Percentiles rank a stretch among this genome's conserved stretches.
Conservation (phyloP, 225 moss, liverwort and hornwort genomes). For the Anthoceros angustus region DNA sequence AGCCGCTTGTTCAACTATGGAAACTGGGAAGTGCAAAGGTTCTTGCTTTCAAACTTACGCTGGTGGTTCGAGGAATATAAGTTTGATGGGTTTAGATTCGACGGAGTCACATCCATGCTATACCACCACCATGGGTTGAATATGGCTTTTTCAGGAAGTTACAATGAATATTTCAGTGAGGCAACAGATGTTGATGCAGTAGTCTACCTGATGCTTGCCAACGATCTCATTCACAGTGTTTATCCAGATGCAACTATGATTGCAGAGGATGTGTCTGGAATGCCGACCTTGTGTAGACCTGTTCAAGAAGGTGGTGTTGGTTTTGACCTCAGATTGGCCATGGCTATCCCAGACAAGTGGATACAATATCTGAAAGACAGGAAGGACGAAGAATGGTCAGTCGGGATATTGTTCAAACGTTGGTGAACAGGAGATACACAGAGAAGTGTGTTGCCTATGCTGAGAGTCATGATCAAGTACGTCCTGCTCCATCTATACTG, state of each 20-base stretch:
- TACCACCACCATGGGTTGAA: slow-evolving; percentile 84
- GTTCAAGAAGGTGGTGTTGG: slow-evolving; percentile 78
- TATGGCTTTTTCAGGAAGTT: slow-evolving; percentile 75
- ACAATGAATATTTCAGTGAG: slow-evolving; percentile 71
- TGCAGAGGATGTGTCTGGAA: slow-evolving; percentile 93
- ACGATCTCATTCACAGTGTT: slow-evolving; percentile 60
- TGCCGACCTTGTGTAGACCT: slow-evolving; percentile 79
- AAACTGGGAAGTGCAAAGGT: slow-evolving; percentile 82
- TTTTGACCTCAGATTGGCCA: slow-evolving; percentile 77
- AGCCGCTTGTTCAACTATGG: slow-evolving; percentile 85
- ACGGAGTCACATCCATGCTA: slow-evolving; percentile 91
- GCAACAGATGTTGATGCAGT: slow-evolving; percentile 65
- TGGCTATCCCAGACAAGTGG: slow-evolving; percentile 97
- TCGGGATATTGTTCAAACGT: slow-evolving; percentile 80
- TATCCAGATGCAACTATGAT: slow-evolving; percentile 68
- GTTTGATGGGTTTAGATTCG: slow-evolving; percentile 93
- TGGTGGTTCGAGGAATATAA: slow-evolving; percentile 90
- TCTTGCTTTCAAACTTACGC: slow-evolving; percentile 75
- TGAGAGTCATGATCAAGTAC: slow-evolving; percentile 90
- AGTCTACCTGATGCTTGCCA: slow-evolving; percentile 75
- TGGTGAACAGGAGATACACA: slow-evolving; percentile 56
- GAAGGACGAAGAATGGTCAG: slow-evolving; percentile 81
- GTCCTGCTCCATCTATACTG: not conserved
- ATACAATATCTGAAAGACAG: slow-evolving; percentile 76
- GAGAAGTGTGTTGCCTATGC: slow-evolving; percentile 80